These are phyloP conservation scores for Monosporascus sp. DNA, from an alignment of 2,329 filamentous ascomycete genomes.

Conservation along the genomic window DNA sequence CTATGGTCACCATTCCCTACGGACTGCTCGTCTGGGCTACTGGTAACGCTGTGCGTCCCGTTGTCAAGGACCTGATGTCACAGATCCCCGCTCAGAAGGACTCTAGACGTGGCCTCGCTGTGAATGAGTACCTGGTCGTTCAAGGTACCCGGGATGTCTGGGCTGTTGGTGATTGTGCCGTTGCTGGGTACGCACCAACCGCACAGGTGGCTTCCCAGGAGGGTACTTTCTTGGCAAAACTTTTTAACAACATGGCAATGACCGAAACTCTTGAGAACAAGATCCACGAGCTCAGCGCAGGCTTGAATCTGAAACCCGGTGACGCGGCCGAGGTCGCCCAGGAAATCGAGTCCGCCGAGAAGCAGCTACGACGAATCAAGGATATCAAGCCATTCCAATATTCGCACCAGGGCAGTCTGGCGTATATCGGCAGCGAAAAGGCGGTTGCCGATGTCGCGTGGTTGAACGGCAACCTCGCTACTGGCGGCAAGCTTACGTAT, in stretches of 20 bases:
- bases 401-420: conserved; percentile 92
- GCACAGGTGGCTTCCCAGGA: conserved; percentile 96
- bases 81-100: conserved; percentile 93
- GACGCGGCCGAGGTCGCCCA: conserved; percentile 62
- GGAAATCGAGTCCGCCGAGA: conserved; percentile 83
- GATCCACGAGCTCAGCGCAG: conserved; percentile 62
- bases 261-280: conserved; percentile 75
- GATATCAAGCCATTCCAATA: conserved; percentile 98
- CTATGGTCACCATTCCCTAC: conserved; percentile 77
- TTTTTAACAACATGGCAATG: conserved; percentile 99
- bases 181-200: conserved; percentile 95
- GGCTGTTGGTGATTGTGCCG: conserved; percentile 95
- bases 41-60: conserved; percentile 84
- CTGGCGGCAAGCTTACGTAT: conserved; percentile 89
- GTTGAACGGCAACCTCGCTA: conserved; percentile 94
- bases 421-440: conserved; percentile 97
- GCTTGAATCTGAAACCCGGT: conserved; percentile 54
- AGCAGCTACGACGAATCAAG: conserved; percentile 81
- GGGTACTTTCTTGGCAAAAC: conserved; percentile 85
- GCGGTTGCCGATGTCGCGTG: conserved; percentile 96
- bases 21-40: conserved; percentile 98
- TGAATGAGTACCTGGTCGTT: conserved; percentile 98
- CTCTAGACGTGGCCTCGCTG: conserved; percentile 87
- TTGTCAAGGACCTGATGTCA: conserved; percentile 86
- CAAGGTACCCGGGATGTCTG: conserved; percentile 96